Conservation (phyloP, 352 stramenopile species). For the Aphanomyces stellatus region DNA sequence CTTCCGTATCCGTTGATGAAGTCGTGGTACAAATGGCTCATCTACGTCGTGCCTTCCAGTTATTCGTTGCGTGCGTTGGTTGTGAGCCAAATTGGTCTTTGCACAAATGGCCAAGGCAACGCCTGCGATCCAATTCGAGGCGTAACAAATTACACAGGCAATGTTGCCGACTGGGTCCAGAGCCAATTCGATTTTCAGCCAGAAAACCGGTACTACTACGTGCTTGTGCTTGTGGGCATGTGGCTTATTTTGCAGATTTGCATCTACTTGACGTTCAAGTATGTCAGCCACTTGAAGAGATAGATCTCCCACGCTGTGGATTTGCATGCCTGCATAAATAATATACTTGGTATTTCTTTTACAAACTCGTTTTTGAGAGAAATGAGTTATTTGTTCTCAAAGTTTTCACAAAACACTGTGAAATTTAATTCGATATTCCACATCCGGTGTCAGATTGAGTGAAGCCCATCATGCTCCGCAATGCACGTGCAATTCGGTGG, state of each 20-base stretch:
- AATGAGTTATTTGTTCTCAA: no score
- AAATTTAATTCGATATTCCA: no score
- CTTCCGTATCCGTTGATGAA: constrained; percentile 45
- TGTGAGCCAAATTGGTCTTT: constrained; percentile 6
- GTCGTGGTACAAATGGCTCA: constrained; percentile 57
- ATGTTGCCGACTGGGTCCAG: constrained; percentile 1
- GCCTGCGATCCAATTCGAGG: background rate
- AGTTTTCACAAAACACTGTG: no score
- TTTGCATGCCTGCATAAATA: no score
- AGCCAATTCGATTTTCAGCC: constrained; percentile 9
- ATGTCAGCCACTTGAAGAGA: constrained; percentile 61
- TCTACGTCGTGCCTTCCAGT: constrained; percentile 48
- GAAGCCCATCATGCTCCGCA: no score
- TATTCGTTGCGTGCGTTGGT: constrained; percentile 32
- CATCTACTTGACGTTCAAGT: constrained; percentile 60
- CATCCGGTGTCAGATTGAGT: no score
- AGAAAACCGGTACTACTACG: constrained; percentile 13
- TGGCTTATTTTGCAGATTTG: constrained; percentile 42
- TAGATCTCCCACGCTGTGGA: constrained; percentile 27
- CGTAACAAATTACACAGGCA: background rate
- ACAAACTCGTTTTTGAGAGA: no score
- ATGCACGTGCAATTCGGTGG: no score
- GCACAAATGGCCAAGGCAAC: background rate
- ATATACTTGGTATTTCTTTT: no score
- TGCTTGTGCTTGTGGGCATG: constrained; percentile 21